Base-by-base conservation (phyloP, 352 stramenopile genomes). In the Phytophthora melonis region DNA sequence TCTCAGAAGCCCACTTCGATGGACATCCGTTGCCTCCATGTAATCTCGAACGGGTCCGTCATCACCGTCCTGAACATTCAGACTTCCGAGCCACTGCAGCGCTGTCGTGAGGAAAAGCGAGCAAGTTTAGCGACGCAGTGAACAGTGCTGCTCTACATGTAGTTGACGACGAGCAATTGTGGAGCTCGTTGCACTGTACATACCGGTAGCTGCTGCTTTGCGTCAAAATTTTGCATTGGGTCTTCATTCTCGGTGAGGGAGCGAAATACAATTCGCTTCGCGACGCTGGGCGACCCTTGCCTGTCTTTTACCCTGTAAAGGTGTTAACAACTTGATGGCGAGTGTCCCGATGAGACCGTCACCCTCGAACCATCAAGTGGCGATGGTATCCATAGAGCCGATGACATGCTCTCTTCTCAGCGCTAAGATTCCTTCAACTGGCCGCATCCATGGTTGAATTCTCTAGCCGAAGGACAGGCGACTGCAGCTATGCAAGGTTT, bases 11-110 rank as follows among this genome's bases (percentile, higher is more conserved):
- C 41, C 41, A 49, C 41, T 49, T 49, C 41, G 41, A 5, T 54
- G n/a, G 8, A 13, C 5, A 14, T 4, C 7, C 34, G 34, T 9
- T 41, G 10, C 27, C 27, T 5, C 2, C 30, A 60, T 68, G 62
- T 68, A 68, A 62, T 45, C 62, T 23, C 23, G 53, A 27, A 11
- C 21, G 16, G n/a, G 19, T 11, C 34, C 63, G 54, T 64, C 41
- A 70, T 58, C 63, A 64, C 45, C 14, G 41, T 9, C 39, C 16
- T 58, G 27, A 43, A 27, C 53, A 70, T 70, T 64, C 63, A 64
- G 21, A 3, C 39, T 13, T 5, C 27, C 23, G 27, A 32, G 27
- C 27, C 6, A 32, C 27, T 32, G 27, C 6, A 50, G 41, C 14
- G 41, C 41, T 21, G 41, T 50, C 14, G 41, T 50, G 41, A 25